Evolutionary conservation across 352 stramenopile genomes (phyloP), one percentile per base, ranked within the genome.

Genomic region (Globisporangium radiosum): DNA sequence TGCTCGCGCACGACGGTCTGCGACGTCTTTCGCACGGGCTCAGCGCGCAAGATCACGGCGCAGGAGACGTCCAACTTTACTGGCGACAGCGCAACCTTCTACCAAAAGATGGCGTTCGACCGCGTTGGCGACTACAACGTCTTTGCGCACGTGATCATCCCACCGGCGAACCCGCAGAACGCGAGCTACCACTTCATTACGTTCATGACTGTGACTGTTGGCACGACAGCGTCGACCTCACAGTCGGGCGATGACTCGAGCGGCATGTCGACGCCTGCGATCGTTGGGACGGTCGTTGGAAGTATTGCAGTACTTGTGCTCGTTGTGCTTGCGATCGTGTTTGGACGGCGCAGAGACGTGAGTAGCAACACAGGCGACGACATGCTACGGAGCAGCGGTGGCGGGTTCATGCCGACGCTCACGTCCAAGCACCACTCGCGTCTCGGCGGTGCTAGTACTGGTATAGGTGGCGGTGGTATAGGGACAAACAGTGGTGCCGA

Each of bases 31-130:
- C 76, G 72, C 1, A 77, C 80, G 25, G 82, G 82, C 49, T 63
- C 69, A 2, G 82, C 76, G 64, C 71, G 80, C 40, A 87, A 88
- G 52, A 88, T 92, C 25, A 75, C 75, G 10, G 65, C 71, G 15
- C 82, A 92, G 64, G 78, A 90, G 60, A 88, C 78, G 14, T 85
- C 78, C 47, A 92, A 92, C 63, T 90, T 92, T 55, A 89, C 79
- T 4, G 82, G 73, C 56, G 78, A 81, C 43, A 72, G 72, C 2
- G 70, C 78, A 11, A 78, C 58, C 50, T 92, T 90, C 61, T 73
- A 62, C 44, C 82, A 92, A 57, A 76, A 76, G 42, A 66, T 92
- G 55, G 60, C 58, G 17, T 90, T 81, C 59, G 66, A 57, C 39
- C 70, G 52, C 48, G 54, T 52, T 0, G 78, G 79, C 7, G 78